Conservation (phyloP, 768 basidiomycete species). For the Lactifluus rugatus region DNA sequence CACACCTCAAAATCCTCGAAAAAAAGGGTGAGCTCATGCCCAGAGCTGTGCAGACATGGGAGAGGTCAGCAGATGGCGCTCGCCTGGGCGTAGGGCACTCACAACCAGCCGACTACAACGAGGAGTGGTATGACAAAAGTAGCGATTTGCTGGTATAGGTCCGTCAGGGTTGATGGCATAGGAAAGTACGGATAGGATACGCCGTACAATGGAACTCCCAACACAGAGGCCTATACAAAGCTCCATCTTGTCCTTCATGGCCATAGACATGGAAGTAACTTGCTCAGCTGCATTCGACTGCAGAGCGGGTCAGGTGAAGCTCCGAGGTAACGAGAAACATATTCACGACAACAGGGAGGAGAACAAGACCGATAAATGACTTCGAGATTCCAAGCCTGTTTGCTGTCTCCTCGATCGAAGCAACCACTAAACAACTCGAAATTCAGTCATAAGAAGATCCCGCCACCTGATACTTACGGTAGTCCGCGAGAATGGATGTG, state of each 20-base stretch:
- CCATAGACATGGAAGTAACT: conserved; percentile 81
- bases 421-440: conserved; percentile 50
- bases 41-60: conserved; percentile 33
- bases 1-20: conserved; percentile 78
- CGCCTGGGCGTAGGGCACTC: conserved; percentile 27
- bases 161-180: background rate
- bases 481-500: conserved; percentile 86
- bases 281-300: conserved; percentile 83
- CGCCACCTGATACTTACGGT: conserved; percentile 40
- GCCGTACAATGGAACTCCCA: conserved; percentile 67
- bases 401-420: conserved; percentile 88
- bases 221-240: conserved; percentile 73
- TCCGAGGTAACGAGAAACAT: background rate
- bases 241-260: conserved; percentile 64
- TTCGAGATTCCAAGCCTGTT: conserved; percentile 72
- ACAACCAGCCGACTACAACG: conserved; percentile 84
- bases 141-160: conserved; percentile 59
- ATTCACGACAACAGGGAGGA: conserved; percentile 78
- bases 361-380: conserved; percentile 74
- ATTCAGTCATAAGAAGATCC: background rate
- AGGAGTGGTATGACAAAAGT: conserved; percentile 80
- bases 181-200: background rate
- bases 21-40: conserved; percentile 67
- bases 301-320: background rate
- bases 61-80: conserved; percentile 3